A percentile compares a stretch with the other conserved stretches of the same genome.
These are phyloP conservation scores for Xylaria sp. DNA, from an alignment of 2,329 filamentous ascomycete genomes.

Conservation along the genomic window DNA sequence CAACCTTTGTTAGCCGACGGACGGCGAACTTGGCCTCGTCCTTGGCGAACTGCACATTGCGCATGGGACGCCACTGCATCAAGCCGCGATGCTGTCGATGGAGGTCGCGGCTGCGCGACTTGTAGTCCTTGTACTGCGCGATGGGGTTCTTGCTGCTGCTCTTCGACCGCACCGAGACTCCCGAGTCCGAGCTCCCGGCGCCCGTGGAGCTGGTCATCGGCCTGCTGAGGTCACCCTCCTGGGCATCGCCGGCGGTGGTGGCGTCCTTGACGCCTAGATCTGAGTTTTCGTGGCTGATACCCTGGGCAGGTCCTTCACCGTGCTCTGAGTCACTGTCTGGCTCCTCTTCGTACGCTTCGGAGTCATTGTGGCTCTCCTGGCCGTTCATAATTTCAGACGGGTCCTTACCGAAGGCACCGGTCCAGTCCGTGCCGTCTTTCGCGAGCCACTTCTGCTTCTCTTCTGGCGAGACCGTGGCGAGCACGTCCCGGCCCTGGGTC, in stretches of 20 bases:
- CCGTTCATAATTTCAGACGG: slow-evolving; percentile 64
- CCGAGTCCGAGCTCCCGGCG: slow-evolving; percentile 30
- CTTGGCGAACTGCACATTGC: slow-evolving; percentile 88
- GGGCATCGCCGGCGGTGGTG: slow-evolving; percentile 41
- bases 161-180: slow-evolving; percentile 50
- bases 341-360: slow-evolving; percentile 47
- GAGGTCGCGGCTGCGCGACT: slow-evolving; percentile 76
- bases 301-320: slow-evolving; percentile 44
- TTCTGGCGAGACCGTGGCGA: slow-evolving; percentile 76
- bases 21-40: slow-evolving; percentile 85
- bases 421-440: slow-evolving; percentile 87
- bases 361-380: slow-evolving; percentile 19
- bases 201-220: slow-evolving; percentile 37
- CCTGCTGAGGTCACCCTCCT: slow-evolving; percentile 41
- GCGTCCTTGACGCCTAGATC: slow-evolving; percentile 55
- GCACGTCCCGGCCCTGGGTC: slow-evolving; percentile 81
- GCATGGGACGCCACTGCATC: slow-evolving; percentile 95
- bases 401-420: slow-evolving; percentile 83
- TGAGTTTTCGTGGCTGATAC: slow-evolving; percentile 43
- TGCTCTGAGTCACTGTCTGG: slow-evolving; percentile 52
- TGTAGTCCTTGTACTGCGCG: slow-evolving; percentile 70
- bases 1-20: slow-evolving; percentile 78
- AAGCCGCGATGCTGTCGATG: slow-evolving; percentile 87
- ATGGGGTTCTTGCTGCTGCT: slow-evolving; percentile 63
- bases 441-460: slow-evolving; percentile 82